Base-by-base conservation (phyloP, 441 rosid genomes). In the Melastoma candidum region DNA sequence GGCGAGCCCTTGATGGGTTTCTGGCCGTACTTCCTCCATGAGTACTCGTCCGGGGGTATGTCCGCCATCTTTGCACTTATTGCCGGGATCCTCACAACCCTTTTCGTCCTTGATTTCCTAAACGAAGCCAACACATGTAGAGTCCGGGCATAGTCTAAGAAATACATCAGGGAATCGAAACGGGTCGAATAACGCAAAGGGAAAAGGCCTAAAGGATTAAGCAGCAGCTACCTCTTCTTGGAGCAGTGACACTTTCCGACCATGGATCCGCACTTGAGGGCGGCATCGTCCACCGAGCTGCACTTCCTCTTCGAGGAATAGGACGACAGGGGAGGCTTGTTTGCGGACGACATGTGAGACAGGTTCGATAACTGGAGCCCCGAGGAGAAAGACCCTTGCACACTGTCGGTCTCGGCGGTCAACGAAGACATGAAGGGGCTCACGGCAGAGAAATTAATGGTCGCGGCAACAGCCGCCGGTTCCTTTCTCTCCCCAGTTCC, bases 1-100 rank as follows among this genome's bases (percentile, higher is more conserved):
- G 89, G 89, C 7, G 89, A 82, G 27, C 89, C 89, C 58, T 82
- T 82, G 74, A 82, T 82, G 13, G 88, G 85, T 71, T 82, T 82
- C 58, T 82, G 89, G 53, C 89, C 89, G 26, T 82, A 82, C 43
- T 82, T 82, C 66, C 89, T 74, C 89, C 89, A 82, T 1, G 83
- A 79, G 53, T 51, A 82, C 43, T 79, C 82, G 26, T 82, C 85
- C 0, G 85, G 63, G 45, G 89, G 85, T 44, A 82, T 79, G 67
- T 82, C 85, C 24, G 89, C 80, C 83, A 73, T 72, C 68, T 79
- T 82, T 27, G 60, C 59, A 51, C 89, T 79, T 43, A 82, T 75
- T 0, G 89, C 89, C 3, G 83, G 77, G 57, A 77, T 80, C 59
- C 82, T 77, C 7, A 67, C 62, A 60, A 74, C 76, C 71, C 80